Conservation (phyloP, 257 asterid genomes). For the Solanum piurae region DNA sequence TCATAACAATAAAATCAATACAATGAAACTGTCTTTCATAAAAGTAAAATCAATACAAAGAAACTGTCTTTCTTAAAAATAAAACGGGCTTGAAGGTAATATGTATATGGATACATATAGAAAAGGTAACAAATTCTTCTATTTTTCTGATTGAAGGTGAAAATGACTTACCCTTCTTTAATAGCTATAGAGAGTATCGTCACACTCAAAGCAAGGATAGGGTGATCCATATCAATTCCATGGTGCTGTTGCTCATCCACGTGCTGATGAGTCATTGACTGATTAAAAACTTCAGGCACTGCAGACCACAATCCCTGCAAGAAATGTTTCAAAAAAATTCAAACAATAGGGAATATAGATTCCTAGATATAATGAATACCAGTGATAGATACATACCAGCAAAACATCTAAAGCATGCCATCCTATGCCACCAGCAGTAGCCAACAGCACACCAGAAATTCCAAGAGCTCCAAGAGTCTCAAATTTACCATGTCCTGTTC, state of each 20-base stretch:
- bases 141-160: not conserved
- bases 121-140: not conserved
- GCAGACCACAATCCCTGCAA: slow-evolving; percentile 54
- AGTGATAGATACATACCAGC: slow-evolving; percentile 25
- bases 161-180: slow-evolving; percentile 75
- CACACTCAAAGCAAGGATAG: slow-evolving; percentile 79
- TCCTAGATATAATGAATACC: not conserved
- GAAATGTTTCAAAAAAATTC: not conserved
- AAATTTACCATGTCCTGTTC: slow-evolving; percentile 91
- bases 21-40: not conserved
- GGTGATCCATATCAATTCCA: slow-evolving; percentile 89
- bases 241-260: slow-evolving; percentile 47
- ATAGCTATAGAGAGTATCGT: slow-evolving; percentile 65
- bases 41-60: not conserved
- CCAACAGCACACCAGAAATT: slow-evolving; percentile 76
- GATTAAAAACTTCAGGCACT: slow-evolving; percentile 57
- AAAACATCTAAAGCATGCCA: slow-evolving; percentile 88
- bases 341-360: not conserved
- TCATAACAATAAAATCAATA: not conserved
- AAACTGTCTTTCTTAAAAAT: not conserved
- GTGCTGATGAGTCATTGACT: slow-evolving; percentile 36
- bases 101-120: not conserved
- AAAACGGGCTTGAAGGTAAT: not conserved
- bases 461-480: slow-evolving; percentile 96
- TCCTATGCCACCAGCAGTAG: slow-evolving; percentile 92